Percentiles rank a stretch among this genome's conserved stretches.
phyloP scores from a whole-genome alignment of 345 rosid species.

The Luvunga scandens region DNA sequence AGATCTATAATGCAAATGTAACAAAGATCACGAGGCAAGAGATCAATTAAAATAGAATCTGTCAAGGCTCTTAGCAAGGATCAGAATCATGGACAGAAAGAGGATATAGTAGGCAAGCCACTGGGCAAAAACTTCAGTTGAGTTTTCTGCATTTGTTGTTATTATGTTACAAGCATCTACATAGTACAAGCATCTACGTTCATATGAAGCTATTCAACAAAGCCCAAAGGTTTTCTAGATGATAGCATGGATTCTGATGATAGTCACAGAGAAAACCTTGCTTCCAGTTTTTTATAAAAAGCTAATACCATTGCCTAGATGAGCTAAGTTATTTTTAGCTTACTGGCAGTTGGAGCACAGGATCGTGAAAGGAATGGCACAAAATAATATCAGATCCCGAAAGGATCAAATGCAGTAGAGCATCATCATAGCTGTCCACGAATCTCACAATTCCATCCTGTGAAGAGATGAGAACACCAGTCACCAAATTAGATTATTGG shows the following conservation, averaged over 20 bases:
- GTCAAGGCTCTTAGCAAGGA: neutral
- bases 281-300: neutral
- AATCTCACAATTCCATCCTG: conserved; percentile 50
- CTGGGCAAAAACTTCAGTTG: neutral
- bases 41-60: neutral
- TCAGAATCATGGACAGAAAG: neutral
- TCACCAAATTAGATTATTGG: conserved; percentile 3
- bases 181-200: neutral
- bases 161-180: neutral
- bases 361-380: conserved; percentile 52
- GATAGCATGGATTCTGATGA: neutral
- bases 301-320: neutral
- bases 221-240: neutral
- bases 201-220: neutral
- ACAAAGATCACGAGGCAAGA: neutral
- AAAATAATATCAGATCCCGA: conserved; percentile 69
- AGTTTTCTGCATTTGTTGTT: neutral
- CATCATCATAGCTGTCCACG: conserved; percentile 42
- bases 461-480: conserved; percentile 10
- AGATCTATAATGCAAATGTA: neutral
- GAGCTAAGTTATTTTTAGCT: conserved; percentile 23
- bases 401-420: conserved; percentile 44
- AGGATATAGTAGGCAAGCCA: neutral
- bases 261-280: neutral
- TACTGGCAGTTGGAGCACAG: conserved; percentile 64